Base-by-base conservation (phyloP, 768 basidiomycete species). In the Lactifluus echinatus region DNA sequence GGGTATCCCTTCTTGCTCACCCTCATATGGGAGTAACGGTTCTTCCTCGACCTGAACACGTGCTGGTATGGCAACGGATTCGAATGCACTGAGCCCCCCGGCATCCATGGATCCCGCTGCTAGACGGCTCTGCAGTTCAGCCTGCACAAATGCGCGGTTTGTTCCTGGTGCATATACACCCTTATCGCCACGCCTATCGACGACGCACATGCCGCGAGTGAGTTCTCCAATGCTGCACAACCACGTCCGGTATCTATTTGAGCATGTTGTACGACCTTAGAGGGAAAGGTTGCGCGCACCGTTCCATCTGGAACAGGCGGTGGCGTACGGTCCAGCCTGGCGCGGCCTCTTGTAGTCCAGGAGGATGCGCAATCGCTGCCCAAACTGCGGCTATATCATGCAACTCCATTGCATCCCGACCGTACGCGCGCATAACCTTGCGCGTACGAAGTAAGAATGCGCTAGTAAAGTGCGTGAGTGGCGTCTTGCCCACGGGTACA, bases 301-400 rank as follows among this genome's bases (percentile, higher is more conserved):
- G 44, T 28, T 63, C 62, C 42, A 63, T 62, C n/a, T 19, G 31
- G 29, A 63, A 62, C 12, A 14, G 42, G 43, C 62, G 60, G 29
- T 28, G 60, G 17, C 44, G 45, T 44, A 75, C 73, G 50, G 68
- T 66, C 90, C 92, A 95, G 17, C 84, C 83, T 2, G 66, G 65
- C 39, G 56, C 72, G 67, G 67, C 75, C 57, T 50, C 64, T 43
- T 50, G 45, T 21, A 53, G 55, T 5, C 26, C 56, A 7, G 81
- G 84, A 17, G 86, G 84, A 57, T 86, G 83, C 55, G 78, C 76
- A 15, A 90, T 81, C 2, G 90, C 88, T 68, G 85, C 92, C 89
- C 91, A 95, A 15, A 95, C 79, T 2, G 90, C 88, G 11, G 84
- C 83, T 44, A 93, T 87, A 64, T 97, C 93, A 65, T 97, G 93